Base-by-base conservation (phyloP, 352 stramenopile species). In the Phytophthora fragariae region DNA sequence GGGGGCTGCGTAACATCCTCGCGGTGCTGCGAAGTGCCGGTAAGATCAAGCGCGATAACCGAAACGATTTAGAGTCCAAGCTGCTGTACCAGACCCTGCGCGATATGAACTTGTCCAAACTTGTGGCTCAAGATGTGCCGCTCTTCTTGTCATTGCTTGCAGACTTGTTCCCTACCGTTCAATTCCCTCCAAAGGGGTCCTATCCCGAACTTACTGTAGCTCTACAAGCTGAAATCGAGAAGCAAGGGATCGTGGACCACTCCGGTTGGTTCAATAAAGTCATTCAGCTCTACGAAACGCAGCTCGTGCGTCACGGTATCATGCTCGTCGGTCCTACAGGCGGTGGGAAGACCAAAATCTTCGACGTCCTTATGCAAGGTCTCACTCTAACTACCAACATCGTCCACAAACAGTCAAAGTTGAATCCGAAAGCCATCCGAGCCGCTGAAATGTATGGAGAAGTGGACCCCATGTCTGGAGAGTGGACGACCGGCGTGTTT, bases 61-160 rank as follows among this genome's bases (percentile, higher is more conserved):
- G 88, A 9, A 96, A 97, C 56, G 88, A 94, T 50, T 83, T 85
- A n/a, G 93, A 98, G 67, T 83, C 92, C 2, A 94, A 95, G 55
- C 64, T 98, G 24, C 65, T 98, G 47, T 96, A 97, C 52, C 88
- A 95, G 71, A 97, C 93, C 1, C 68, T 98, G 8, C 88, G 93
- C 67, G 98, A 99, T 72, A 99, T 99, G 97, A 99, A 99, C 72
- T 76, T 99, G 57, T 98, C 92, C 44, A 99, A 99, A 81, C 83
- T 99, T 14, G 97, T 99, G 5, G 96, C 97, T 2, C 97, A 99
- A 82, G 98, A 99, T 75, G 97, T 99, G 8, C 98, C 98, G 21
- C 76, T 99, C 0, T 99, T 99, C 77, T 77, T 99, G 27, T 98
- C 96, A 11, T 74, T 99, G 19, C 85, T 99, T 0, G 93, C 95